phyloP scores from a whole-genome alignment of 345 rosid genomes.

The Passiflora organensis region DNA sequence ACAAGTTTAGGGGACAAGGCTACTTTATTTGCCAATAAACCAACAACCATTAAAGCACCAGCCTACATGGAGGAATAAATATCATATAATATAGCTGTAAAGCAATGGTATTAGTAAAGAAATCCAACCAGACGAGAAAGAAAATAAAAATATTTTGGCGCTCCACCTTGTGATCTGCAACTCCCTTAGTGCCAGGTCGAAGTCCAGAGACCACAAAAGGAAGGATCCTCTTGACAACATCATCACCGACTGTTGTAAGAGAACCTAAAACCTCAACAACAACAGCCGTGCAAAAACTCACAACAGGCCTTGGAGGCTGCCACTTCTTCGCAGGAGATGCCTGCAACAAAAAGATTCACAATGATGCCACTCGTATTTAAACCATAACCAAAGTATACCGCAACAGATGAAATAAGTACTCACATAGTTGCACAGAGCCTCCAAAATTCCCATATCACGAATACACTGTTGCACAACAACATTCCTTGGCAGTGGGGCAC shows the following conservation, averaged over 20 bases:
- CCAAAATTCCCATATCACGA: conserved; percentile 77
- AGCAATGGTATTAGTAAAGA: no score
- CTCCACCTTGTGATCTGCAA: conserved; percentile 76
- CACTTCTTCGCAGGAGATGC: conserved; percentile 67
- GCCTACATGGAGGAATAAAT: conserved; percentile 47
- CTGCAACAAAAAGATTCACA: conserved; percentile 31
- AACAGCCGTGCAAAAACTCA: conserved; percentile 81
- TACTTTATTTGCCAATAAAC: conserved; percentile 67
- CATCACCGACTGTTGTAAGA: conserved; percentile 48
- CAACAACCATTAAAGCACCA: conserved; percentile 80
- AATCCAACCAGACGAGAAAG: no score
- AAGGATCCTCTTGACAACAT: conserved; percentile 65
- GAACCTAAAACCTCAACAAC: conserved; percentile 70
- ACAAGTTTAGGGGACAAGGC: conserved; percentile 60
- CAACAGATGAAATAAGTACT: conserved; percentile 21
- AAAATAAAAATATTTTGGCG: conserved; percentile 3
- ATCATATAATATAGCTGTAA: not conserved
- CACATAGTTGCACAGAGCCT: conserved; percentile 76
- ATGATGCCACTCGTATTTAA: conserved; percentile 8
- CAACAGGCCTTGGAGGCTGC: conserved; percentile 51
- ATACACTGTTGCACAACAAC: conserved; percentile 86
- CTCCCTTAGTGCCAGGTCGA: conserved; percentile 47
- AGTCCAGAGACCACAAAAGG: conserved; percentile 76
- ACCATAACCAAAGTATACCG: conserved; percentile 5
- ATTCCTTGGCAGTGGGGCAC: conserved; percentile 82